phyloP scores from a whole-genome alignment of 2,329 filamentous ascomycete species.

The Ophiostoma perfectum region DNA sequence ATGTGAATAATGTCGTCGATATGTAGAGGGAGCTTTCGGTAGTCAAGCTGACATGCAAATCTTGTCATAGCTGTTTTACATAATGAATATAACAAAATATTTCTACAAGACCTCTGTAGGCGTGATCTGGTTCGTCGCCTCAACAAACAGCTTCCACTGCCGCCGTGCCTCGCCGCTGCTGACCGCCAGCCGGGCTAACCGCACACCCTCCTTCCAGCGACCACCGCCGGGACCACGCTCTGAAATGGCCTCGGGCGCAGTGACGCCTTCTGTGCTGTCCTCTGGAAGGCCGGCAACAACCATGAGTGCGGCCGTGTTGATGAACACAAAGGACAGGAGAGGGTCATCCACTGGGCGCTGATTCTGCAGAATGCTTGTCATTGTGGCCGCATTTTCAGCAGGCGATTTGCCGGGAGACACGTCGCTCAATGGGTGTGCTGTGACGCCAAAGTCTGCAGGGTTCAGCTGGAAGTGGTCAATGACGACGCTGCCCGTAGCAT shows the following conservation, averaged over 20 bases:
- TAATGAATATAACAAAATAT: background rate
- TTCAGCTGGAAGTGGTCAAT: conserved; percentile 73
- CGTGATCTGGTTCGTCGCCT: conserved; percentile 59
- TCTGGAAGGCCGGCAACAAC: conserved; percentile 85
- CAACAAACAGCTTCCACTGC: conserved; percentile 77
- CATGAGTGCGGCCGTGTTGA: conserved; percentile 86
- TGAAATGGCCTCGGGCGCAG: conserved; percentile 70
- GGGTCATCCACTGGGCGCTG: conserved; percentile 71
- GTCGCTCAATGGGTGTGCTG: conserved; percentile 63
- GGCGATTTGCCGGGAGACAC: conserved; percentile 85
- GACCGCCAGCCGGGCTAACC: conserved; percentile 81
- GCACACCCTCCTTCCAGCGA: conserved; percentile 91
- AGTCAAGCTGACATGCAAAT: too few relatives aligned
- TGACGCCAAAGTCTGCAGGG: conserved; percentile 83
- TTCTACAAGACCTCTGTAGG: background rate
- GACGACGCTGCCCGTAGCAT: conserved; percentile 37
- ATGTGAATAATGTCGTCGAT: too few relatives aligned
- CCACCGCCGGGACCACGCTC: conserved; percentile 81
- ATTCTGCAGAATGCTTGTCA: conserved; percentile 69
- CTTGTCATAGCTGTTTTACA: background rate
- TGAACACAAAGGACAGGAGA: conserved; percentile 85
- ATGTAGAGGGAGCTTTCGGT: too few relatives aligned
- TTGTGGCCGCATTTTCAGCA: conserved; percentile 77
- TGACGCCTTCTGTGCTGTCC: conserved; percentile 53
- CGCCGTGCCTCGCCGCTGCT: conserved; percentile 79